Evolutionary conservation across 2,329 filamentous ascomycete species (phyloP).

Genomic region (Arthrobotrys entomopaga): DNA sequence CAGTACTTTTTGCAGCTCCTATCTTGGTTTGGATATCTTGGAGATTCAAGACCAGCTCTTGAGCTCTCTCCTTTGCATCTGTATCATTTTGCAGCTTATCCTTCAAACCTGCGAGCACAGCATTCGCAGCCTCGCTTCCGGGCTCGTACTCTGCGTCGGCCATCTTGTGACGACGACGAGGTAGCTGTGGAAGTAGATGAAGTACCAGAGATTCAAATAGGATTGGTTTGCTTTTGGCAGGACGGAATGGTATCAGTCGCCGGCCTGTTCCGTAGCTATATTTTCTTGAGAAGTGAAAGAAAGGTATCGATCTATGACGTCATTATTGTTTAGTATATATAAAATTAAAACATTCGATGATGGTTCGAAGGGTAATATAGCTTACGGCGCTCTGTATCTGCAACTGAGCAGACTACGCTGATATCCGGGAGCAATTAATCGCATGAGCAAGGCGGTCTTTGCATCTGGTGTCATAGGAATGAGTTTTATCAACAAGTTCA

Average conservation of each 20-base stretch:
- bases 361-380: neutral
- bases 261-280: conserved; percentile 8
- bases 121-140: conserved; percentile 14
- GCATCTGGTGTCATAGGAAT: neutral
- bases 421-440: neutral
- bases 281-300: neutral
- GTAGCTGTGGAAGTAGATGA: too few relatives aligned
- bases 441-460: conserved; percentile 6
- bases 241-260: neutral
- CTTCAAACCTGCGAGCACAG: conserved; percentile 10
- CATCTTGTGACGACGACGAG: conserved; percentile 24
- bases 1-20: conserved; percentile 11
- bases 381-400: conserved; percentile 9
- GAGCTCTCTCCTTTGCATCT: conserved; percentile 22
- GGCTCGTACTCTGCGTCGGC: conserved; percentile 37
- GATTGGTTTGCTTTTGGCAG: too few relatives aligned
- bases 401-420: conserved; percentile 18
- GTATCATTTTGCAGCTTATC: conserved; percentile 18
- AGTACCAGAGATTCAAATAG: too few relatives aligned
- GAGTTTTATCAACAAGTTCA: too few relatives aligned
- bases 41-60: conserved; percentile 31
- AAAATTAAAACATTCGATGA: neutral
- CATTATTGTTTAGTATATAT: neutral
- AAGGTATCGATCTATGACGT: conserved; percentile 21
- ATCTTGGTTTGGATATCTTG: conserved; percentile 32